Conservation (phyloP, 2,329 filamentous ascomycete genomes). For the Penicillium verrucosum region DNA sequence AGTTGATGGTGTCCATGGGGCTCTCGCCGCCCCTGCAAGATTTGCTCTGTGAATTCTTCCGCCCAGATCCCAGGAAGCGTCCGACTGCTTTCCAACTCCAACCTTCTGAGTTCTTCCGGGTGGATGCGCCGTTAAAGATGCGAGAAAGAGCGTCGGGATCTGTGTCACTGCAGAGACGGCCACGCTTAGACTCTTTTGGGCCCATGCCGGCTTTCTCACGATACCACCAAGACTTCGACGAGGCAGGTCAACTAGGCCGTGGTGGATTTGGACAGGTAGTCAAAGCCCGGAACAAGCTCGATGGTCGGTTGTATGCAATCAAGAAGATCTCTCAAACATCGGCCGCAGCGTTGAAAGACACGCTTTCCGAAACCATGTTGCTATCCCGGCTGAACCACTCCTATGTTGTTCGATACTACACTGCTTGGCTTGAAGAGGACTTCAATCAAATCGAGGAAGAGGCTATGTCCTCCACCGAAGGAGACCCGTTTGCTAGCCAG, state of each 20-base stretch:
- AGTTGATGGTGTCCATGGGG: constrained; percentile 66
- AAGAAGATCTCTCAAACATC: constrained; percentile 91
- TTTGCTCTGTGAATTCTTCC: constrained; percentile 79
- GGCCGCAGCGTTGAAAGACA: constrained; percentile 57
- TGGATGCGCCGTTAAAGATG: constrained; percentile 38
- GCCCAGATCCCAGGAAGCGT: constrained; percentile 75
- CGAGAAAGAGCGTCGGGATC: constrained; percentile 44
- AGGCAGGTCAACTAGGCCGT: constrained; percentile 83
- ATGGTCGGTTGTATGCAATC: constrained; percentile 90
- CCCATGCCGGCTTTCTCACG: constrained; percentile 61
- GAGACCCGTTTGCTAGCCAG: constrained; percentile 45
- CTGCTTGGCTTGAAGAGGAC: constrained; percentile 84
- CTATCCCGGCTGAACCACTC: constrained; percentile 92
- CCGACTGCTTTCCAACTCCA: constrained; percentile 74
- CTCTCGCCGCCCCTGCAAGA: constrained; percentile 75
- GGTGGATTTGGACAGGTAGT: constrained; percentile 96
- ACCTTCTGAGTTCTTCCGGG: constrained; percentile 50
- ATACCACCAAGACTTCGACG: constrained; percentile 85
- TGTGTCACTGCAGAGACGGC: constrained; percentile 48
- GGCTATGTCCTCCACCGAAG: constrained; percentile 51
- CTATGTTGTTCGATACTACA: constrained; percentile 83
- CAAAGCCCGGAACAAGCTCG: constrained; percentile 89
- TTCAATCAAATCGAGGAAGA: constrained; percentile 41
- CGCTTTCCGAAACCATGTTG: constrained; percentile 80
- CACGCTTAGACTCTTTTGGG: constrained; percentile 62